Percentiles rank a stretch among this genome's conserved stretches.
Evolutionary conservation across 2,329 filamentous ascomycete genomes (phyloP).

Genomic region (Colletotrichum phormii): DNA sequence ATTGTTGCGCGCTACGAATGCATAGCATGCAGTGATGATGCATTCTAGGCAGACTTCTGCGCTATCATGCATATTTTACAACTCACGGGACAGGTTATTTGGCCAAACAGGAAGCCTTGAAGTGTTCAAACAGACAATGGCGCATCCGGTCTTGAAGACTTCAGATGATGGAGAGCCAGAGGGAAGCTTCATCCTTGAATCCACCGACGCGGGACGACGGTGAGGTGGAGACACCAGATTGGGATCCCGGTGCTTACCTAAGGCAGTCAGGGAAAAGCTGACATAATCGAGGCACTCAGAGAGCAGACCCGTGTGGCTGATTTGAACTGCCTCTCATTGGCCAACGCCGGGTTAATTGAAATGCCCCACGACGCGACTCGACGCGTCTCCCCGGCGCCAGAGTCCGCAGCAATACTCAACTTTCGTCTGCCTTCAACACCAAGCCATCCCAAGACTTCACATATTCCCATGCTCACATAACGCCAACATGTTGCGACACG

Average conservation of each 20-base stretch:
- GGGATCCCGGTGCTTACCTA: background rate
- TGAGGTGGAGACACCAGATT: no score
- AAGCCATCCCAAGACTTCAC: constrained; percentile 4
- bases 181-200: background rate
- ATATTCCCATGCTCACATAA: background rate
- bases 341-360: constrained; percentile 19
- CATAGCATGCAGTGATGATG: background rate
- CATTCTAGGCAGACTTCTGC: background rate
- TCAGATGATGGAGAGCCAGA: no score
- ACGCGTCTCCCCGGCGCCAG: constrained; percentile 27
- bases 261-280: background rate
- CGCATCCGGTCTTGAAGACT: no score
- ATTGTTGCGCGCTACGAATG: background rate
- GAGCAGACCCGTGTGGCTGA: background rate
- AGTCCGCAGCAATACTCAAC: background rate
- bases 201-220: no score
- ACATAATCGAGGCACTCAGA: background rate
- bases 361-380: constrained; percentile 22
- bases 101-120: background rate
- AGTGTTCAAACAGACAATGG: no score
- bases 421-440: constrained; percentile 9
- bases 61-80: background rate
- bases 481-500: constrained; percentile 59
- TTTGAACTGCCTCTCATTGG: background rate
- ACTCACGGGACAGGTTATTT: background rate